Conservation (phyloP, 148 eudicot species). For the Talinum fruticosum region DNA sequence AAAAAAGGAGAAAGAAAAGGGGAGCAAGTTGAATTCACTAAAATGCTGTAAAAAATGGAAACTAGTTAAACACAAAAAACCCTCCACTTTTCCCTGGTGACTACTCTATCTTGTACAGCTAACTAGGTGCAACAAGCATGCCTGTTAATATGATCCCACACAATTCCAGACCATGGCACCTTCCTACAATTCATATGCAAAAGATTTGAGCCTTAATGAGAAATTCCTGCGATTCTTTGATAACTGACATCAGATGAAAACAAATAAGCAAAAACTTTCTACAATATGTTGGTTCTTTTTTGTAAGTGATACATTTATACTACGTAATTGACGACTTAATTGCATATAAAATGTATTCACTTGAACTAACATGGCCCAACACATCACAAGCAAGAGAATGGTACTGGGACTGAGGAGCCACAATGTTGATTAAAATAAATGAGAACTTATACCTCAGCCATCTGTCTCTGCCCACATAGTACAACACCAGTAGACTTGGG, state of each 20-base stretch:
- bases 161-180: too few relatives aligned
- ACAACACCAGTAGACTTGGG: constrained; percentile 75
- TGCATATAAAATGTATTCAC: too few relatives aligned
- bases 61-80: too few relatives aligned
- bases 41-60: too few relatives aligned
- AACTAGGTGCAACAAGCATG: too few relatives aligned
- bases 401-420: background rate
- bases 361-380: background rate
- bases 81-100: too few relatives aligned
- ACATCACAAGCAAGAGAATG: background rate
- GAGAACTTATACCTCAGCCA: constrained; percentile 69
- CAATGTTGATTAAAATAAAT: background rate
- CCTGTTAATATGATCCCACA: too few relatives aligned
- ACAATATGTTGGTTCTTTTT: background rate
- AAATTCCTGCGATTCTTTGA: background rate
- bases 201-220: too few relatives aligned
- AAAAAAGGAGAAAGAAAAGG: too few relatives aligned
- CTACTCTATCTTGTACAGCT: too few relatives aligned
- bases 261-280: background rate
- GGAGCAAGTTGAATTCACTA: too few relatives aligned
- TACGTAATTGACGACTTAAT: background rate
- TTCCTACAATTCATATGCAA: too few relatives aligned
- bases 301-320: background rate
- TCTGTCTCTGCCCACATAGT: constrained; percentile 86
- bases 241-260: background rate